Evolutionary conservation across 441 rosid species (phyloP), one percentile per base, ranked within the genome.

Genomic region (Euphorbia schlechtendalii): DNA sequence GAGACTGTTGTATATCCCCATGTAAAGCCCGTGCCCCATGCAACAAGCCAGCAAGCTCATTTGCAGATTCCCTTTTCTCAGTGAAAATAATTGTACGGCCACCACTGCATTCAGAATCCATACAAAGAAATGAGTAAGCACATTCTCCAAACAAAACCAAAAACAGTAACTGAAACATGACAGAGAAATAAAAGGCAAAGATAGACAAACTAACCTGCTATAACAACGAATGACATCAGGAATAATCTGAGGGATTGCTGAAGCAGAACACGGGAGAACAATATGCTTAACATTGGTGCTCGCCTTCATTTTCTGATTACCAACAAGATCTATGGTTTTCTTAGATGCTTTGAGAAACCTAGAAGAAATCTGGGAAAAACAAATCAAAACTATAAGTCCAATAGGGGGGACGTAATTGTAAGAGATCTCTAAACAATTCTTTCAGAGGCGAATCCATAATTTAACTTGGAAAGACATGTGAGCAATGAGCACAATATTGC

Each of bases 301-400:
- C 36, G 99, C 98, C 79, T 91, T 94, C 98, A 91, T 87, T 72
- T 87, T 91, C 76, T 89, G 96, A 70, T 91, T 89, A 65, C 96
- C 99, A 68, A 94, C 99, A 72, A 94, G 96, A 85, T 94, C 98
- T 58, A 87, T 86, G 58, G 94, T 89, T 81, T 84, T 84, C 88
- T 84, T 86, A 3, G 75, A 56, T 66, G 73, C 58, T 75, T 94
- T 91, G 49, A 91, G 93, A 81, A 90, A 91, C 77, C 75, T 89
- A 14, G 76, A 34, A 59, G 92, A 57, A 68, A 91, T 86, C 98
- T 90, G n/a, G 85, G 32, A 8, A 56, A 69, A 59, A 34, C 25
- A 71, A 72, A 64, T 32, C 32, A 67, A n/a, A 13, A n/a, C 57
- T 62, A 27, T 70, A 13, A 68, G 74, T 54, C 59, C 73, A 21